Evolutionary conservation across 2,329 filamentous ascomycete species (phyloP).

Genomic region (Apiospora pterosperma): DNA sequence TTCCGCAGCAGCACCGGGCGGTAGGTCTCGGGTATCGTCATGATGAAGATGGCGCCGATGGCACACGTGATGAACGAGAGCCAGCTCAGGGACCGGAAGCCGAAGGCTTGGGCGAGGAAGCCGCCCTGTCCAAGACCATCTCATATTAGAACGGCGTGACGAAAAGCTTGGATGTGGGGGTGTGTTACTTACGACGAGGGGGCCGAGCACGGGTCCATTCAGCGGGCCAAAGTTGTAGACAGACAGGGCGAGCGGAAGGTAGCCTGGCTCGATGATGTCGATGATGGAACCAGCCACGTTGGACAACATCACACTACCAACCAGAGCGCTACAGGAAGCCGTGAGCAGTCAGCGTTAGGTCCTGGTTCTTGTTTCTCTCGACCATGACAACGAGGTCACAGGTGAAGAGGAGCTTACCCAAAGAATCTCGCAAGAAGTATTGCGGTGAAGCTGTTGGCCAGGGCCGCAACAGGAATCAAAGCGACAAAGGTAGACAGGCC

Average conservation of each 20-base stretch:
- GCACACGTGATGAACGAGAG: constrained; percentile 52
- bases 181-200: not conserved
- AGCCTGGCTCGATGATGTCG: constrained; percentile 58
- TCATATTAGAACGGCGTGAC: not conserved
- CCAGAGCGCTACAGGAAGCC: constrained; percentile 40
- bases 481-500: constrained; percentile 51
- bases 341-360: not conserved
- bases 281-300: constrained; percentile 61
- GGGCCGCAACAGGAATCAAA: constrained; percentile 56
- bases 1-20: constrained; percentile 48
- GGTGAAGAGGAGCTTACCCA: not conserved
- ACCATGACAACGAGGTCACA: too few species aligned
- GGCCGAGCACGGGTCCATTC: constrained; percentile 45
- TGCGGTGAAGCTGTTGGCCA: constrained; percentile 50
- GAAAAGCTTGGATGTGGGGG: not conserved
- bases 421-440: constrained; percentile 57
- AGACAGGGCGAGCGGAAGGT: constrained; percentile 59
- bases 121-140: constrained; percentile 38
- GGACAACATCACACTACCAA: constrained; percentile 59
- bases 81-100: constrained; percentile 64
- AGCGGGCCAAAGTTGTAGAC: constrained; percentile 62
- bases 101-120: constrained; percentile 54
- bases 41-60: constrained; percentile 47
- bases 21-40: constrained; percentile 52
- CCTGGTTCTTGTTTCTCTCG: not conserved